A percentile compares a stretch with the other conserved stretches of the same genome.
Conservation (phyloP, 768 basidiomycete genomes). For the Calocybe gangraenosa region DNA sequence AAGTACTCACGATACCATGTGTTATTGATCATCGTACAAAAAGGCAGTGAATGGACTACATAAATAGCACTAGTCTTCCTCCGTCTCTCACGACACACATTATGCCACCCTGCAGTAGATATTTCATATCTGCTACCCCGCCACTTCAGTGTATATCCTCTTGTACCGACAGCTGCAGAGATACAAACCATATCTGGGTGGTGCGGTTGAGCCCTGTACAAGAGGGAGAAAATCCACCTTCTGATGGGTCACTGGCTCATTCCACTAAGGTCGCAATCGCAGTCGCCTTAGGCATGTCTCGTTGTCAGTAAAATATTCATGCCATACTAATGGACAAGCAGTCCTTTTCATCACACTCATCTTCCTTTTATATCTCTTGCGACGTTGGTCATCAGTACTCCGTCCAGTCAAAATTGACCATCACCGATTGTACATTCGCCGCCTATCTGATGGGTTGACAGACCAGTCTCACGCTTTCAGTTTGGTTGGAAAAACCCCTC, state of each 20-base stretch:
- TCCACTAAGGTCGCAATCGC: not conserved
- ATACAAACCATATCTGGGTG: too few relatives aligned
- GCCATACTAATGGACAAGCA: not conserved
- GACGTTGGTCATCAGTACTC: not conserved
- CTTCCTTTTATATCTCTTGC: not conserved
- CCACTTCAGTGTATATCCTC: too few relatives aligned
- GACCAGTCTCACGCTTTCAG: not conserved
- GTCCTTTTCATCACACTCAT: not conserved
- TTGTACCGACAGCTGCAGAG: too few relatives aligned
- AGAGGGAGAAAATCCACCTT: not conserved
- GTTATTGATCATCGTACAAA: too few relatives aligned
- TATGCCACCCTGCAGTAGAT: too few relatives aligned
- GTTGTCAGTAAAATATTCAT: not conserved
- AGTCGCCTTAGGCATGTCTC: not conserved
- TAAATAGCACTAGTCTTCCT: too few relatives aligned
- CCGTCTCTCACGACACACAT: too few relatives aligned
- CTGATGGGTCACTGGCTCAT: not conserved
- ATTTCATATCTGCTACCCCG: too few relatives aligned
- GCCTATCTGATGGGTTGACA: not conserved
- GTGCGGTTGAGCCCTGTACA: not conserved
- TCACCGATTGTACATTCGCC: not conserved
- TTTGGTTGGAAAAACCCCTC: too few relatives aligned
- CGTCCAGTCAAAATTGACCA: not conserved
- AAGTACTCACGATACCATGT: too few relatives aligned
- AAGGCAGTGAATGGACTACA: too few relatives aligned